These are phyloP conservation scores for Starmerella potacharoeniae DNA, from an alignment of 805 yeast species.

Conservation along the genomic window DNA sequence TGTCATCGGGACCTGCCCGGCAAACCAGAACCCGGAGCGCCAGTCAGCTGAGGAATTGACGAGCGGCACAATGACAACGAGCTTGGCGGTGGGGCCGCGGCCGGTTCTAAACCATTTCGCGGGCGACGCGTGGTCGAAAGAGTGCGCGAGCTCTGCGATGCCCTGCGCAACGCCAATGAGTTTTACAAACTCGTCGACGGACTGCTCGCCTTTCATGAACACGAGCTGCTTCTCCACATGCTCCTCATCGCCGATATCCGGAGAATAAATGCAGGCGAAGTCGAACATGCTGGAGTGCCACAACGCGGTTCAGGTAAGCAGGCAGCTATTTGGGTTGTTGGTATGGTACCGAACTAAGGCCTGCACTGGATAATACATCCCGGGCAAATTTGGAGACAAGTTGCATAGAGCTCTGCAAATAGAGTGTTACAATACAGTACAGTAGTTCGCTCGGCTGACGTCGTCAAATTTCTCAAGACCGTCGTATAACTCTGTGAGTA, in stretches of 20 bases:
- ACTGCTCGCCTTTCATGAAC: conserved; percentile 4
- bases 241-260: conserved; percentile 21
- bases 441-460: no score
- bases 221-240: conserved; percentile 20
- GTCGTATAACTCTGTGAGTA: no score
- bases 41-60: conserved; percentile 7
- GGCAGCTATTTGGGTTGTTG: neutral
- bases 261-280: conserved; percentile 20
- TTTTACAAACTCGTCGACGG: conserved; percentile 7
- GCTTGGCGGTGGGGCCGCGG: neutral
- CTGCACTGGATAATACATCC: no score
- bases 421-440: no score
- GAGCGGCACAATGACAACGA: conserved; percentile 11
- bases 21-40: conserved; percentile 23
- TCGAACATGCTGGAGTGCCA: conserved; percentile 7
- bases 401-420: no score
- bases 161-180: conserved; percentile 24
- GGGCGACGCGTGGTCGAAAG: conserved; percentile 16
- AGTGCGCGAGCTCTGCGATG: conserved; percentile 20
- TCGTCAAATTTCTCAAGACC: no score
- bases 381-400: no score
- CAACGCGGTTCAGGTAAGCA: no score
- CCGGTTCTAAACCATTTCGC: conserved; percentile 14
- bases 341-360: no score
- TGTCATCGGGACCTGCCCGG: conserved; percentile 9